These are phyloP conservation scores for Aspergillus tubingensis DNA, from an alignment of 2,329 filamentous ascomycete species.

Conservation along the genomic window DNA sequence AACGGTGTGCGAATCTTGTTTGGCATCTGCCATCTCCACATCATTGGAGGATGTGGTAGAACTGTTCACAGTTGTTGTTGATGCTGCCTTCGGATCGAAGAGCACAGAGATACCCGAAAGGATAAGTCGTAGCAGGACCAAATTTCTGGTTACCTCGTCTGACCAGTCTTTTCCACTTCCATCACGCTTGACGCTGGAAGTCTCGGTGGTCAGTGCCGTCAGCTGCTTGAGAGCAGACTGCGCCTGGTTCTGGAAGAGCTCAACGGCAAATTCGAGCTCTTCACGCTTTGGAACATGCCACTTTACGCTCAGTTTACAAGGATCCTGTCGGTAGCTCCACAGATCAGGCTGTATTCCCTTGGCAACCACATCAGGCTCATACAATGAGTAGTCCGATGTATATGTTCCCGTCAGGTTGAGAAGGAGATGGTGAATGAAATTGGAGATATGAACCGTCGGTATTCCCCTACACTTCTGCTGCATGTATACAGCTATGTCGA, in stretches of 20 bases:
- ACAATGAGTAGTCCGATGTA: conserved; percentile 83
- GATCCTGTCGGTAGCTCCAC: conserved; percentile 79
- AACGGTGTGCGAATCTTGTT: conserved; percentile 28
- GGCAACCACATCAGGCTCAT: conserved; percentile 73
- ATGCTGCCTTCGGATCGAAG: conserved; percentile 77
- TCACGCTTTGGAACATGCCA: conserved; percentile 84
- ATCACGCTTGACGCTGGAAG: conserved; percentile 80
- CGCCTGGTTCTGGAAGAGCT: conserved; percentile 83
- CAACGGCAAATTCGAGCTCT: conserved; percentile 85
- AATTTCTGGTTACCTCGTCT: conserved; percentile 87
- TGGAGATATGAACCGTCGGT: conserved; percentile 93
- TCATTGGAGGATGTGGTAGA: conserved; percentile 43
- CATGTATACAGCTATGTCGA: conserved; percentile 93
- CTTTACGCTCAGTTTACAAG: conserved; percentile 75
- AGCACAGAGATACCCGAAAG: conserved; percentile 86
- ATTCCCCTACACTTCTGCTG: conserved; percentile 92
- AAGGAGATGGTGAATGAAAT: conserved; percentile 94
- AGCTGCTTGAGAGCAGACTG: conserved; percentile 74
- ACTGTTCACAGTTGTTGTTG: conserved; percentile 52
- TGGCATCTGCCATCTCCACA: conserved; percentile 50
- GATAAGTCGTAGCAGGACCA: conserved; percentile 84
- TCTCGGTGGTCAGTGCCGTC: conserved; percentile 75
- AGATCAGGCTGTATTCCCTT: conserved; percentile 73
- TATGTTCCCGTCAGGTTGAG: conserved; percentile 95
- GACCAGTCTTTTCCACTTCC: conserved; percentile 99